These are phyloP conservation scores for Onygena corvina DNA, from an alignment of 2,329 filamentous ascomycete species.

Conservation along the genomic window DNA sequence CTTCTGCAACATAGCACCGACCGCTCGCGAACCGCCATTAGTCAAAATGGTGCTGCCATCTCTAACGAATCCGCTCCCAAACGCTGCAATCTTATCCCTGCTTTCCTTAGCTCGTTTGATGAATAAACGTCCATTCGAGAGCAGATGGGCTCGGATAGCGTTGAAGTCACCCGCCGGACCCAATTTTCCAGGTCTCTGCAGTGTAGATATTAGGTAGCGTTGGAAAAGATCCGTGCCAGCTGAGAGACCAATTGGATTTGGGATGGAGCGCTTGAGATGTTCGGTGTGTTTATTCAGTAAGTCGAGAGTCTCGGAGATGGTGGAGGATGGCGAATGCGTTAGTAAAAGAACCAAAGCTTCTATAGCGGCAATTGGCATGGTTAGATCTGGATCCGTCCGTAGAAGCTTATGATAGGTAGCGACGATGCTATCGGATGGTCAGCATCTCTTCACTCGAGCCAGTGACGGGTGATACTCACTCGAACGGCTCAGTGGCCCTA, in stretches of 20 bases:
- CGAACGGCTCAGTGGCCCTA: slow-evolving; percentile 25
- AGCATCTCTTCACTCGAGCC: slow-evolving; percentile 8
- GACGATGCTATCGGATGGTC: slow-evolving; percentile 42
- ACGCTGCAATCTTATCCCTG: slow-evolving; percentile 67
- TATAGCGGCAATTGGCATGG: slow-evolving; percentile 91
- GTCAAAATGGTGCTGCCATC: slow-evolving; percentile 77
- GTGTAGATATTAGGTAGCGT: slow-evolving; percentile 71
- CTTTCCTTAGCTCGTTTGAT: slow-evolving; percentile 76
- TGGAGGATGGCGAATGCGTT: slow-evolving; percentile 64
- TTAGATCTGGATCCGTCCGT: slow-evolving; percentile 64
- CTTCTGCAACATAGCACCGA: slow-evolving; percentile 61
- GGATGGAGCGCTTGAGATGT: slow-evolving; percentile 62
- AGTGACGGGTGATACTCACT: slow-evolving; percentile 22
- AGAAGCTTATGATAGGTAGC: slow-evolving; percentile 54
- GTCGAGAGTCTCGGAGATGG: slow-evolving; percentile 87
- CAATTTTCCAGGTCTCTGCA: slow-evolving; percentile 44
- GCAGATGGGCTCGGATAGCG: slow-evolving; percentile 65
- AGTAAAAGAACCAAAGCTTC: slow-evolving; percentile 82
- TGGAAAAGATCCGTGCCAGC: slow-evolving; percentile 94
- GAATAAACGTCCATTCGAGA: slow-evolving; percentile 77
- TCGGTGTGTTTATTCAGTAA: slow-evolving; percentile 66
- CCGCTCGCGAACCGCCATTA: slow-evolving; percentile 75
- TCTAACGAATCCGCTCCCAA: slow-evolving; percentile 64
- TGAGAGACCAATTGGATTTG: slow-evolving; percentile 82
- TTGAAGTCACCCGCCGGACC: slow-evolving; percentile 60